Evolutionary conservation across 306 rosid genomes (phyloP).

Genomic region (Inga laurina): DNA sequence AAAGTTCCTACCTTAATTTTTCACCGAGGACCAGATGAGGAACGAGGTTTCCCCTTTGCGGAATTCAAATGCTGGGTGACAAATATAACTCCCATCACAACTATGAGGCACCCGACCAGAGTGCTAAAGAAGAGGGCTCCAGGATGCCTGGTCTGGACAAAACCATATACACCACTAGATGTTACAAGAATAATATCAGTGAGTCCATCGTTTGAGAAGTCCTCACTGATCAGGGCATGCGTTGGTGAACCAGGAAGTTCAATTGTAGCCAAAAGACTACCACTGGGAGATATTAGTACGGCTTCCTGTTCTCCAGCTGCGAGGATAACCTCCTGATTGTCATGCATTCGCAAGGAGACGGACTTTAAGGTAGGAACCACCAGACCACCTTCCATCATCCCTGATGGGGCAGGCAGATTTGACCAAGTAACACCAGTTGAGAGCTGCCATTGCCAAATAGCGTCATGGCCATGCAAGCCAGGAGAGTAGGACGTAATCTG

Average conservation of each 20-base stretch:
- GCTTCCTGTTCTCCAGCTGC: slow-evolving; percentile 99
- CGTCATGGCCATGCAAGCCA: slow-evolving; percentile 88
- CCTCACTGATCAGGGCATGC: slow-evolving; percentile 74
- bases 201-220: slow-evolving; percentile 96
- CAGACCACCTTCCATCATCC: slow-evolving; percentile 84
- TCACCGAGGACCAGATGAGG: slow-evolving; percentile 58
- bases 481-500: slow-evolving; percentile 98
- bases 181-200: slow-evolving; percentile 87
- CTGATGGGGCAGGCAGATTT: slow-evolving; percentile 93
- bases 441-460: slow-evolving; percentile 94
- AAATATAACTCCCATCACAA: slow-evolving; percentile 88
- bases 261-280: slow-evolving; percentile 63
- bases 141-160: slow-evolving; percentile 94
- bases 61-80: slow-evolving; percentile 93
- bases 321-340: slow-evolving; percentile 73
- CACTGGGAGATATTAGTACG: slow-evolving; percentile 81
- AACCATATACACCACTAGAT: slow-evolving; percentile 82
- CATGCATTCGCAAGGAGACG: slow-evolving; percentile 61
- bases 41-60: slow-evolving; percentile 82
- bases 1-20: slow-evolving; percentile 5
- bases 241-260: slow-evolving; percentile 92
- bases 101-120: slow-evolving; percentile 88
- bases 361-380: slow-evolving; percentile 91
- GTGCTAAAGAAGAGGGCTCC: slow-evolving; percentile 98
- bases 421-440: slow-evolving; percentile 92